These are phyloP conservation scores for Astrothelium subdiscretum DNA, from an alignment of 495 filamentous ascomycete genomes.

Conservation along the genomic window DNA sequence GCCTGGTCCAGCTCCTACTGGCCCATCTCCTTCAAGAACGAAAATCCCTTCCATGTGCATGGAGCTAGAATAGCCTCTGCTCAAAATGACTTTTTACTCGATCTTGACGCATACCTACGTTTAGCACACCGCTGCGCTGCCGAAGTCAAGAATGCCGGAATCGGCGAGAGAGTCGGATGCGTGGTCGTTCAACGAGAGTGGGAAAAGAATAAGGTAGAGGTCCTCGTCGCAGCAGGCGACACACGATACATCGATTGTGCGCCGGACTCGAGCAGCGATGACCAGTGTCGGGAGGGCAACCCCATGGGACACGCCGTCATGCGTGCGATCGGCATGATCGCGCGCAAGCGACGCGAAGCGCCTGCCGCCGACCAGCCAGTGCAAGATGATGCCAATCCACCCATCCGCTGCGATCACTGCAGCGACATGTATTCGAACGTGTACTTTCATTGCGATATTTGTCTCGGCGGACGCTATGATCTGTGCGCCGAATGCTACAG, in stretches of 20 bases:
- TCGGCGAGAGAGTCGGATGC: slow-evolving; percentile 63
- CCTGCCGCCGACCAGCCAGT: neutral
- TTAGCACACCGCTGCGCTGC: slow-evolving; percentile 54
- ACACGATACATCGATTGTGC: slow-evolving; percentile 36
- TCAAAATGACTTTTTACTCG: slow-evolving; percentile 45
- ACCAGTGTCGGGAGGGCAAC: slow-evolving; percentile 40
- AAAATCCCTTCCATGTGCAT: slow-evolving; percentile 66
- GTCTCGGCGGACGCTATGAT: neutral
- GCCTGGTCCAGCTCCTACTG: slow-evolving; percentile 68
- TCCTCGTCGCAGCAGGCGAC: slow-evolving; percentile 70
- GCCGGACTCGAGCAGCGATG: neutral
- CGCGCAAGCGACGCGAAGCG: slow-evolving; percentile 44
- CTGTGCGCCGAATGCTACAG: neutral
- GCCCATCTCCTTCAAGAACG: slow-evolving; percentile 79
- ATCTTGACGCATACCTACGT: slow-evolving; percentile 50
- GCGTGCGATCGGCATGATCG: slow-evolving; percentile 79
- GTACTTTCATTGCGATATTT: neutral
- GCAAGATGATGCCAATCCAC: slow-evolving; percentile 9
- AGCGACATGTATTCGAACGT: slow-evolving; percentile 12
- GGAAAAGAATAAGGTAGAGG: slow-evolving; percentile 26
- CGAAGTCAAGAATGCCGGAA: slow-evolving; percentile 41
- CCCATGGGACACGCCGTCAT: slow-evolving; percentile 72
- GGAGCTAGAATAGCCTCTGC: slow-evolving; percentile 43
- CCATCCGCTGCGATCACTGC: slow-evolving; percentile 13
- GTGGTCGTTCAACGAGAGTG: slow-evolving; percentile 56